Conservation (phyloP, 2,329 filamentous ascomycete genomes). For the Geosmithia flava region DNA sequence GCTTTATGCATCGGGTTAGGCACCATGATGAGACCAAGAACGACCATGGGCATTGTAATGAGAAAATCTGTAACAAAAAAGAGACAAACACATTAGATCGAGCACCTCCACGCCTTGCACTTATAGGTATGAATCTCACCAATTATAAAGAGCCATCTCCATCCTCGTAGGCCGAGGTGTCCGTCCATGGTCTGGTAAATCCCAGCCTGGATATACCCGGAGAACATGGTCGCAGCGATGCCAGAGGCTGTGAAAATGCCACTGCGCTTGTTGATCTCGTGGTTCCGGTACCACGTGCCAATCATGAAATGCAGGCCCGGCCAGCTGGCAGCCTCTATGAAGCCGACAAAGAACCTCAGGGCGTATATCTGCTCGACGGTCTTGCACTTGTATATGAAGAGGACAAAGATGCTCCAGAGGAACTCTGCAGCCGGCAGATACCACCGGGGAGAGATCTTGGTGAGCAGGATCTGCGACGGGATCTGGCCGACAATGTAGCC, state of each 20-base stretch:
- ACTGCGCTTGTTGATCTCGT: constrained; percentile 43
- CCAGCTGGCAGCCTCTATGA: constrained; percentile 41
- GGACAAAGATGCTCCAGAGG: constrained; percentile 24
- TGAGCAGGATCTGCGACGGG: constrained; percentile 30
- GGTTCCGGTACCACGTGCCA: constrained; percentile 46
- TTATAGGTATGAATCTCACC: too few species aligned
- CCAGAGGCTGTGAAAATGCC: constrained; percentile 46
- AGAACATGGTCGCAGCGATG: constrained; percentile 29
- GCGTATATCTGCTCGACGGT: constrained; percentile 25
- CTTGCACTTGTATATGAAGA: constrained; percentile 24
- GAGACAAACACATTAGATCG: too few species aligned
- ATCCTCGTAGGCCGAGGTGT: constrained; percentile 16
- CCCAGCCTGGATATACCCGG: constrained; percentile 20
- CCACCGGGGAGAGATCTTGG: constrained; percentile 25
- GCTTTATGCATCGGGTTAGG: too few species aligned
- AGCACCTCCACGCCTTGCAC: too few species aligned
- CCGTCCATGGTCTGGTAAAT: constrained; percentile 20
- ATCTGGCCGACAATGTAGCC: constrained; percentile 31
- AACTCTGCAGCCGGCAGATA: constrained; percentile 25
- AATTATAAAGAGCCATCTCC: constrained; percentile 26
- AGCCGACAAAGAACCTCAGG: constrained; percentile 40
- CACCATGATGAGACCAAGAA: too few species aligned
- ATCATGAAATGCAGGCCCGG: constrained; percentile 42
- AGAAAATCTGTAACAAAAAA: too few species aligned
- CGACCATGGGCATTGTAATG: too few species aligned